phyloP scores from a whole-genome alignment of 257 asterid species.

The Petunia axillaris region DNA sequence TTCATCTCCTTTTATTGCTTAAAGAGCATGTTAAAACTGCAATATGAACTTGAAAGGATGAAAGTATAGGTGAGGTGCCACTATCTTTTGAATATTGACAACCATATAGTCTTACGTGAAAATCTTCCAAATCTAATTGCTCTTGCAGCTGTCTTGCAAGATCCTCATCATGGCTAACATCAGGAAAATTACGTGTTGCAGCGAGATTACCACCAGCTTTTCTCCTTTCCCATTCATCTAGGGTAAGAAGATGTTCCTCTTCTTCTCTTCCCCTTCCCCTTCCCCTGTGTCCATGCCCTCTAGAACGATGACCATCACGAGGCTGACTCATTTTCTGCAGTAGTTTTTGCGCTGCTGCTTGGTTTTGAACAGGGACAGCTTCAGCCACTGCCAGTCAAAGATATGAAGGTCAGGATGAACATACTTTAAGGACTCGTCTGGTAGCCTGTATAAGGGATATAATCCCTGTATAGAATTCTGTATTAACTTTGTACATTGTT shows the following conservation, averaged over 20 bases:
- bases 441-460: too few species aligned
- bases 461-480: too few species aligned
- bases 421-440: not conserved
- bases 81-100: constrained; percentile 11
- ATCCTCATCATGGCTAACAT: constrained; percentile 69
- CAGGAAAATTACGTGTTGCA: constrained; percentile 35
- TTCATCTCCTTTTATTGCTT: not conserved
- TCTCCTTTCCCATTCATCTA: constrained; percentile 88
- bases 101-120: constrained; percentile 48
- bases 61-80: not conserved
- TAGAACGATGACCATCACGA: constrained; percentile 40
- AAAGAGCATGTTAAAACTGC: not conserved
- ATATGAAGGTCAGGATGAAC: constrained; percentile 13
- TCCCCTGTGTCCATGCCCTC: constrained; percentile 62
- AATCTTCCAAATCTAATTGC: constrained; percentile 78
- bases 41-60: constrained; percentile 16
- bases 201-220: constrained; percentile 49
- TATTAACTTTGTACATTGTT: too few species aligned
- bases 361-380: constrained; percentile 80
- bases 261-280: constrained; percentile 47
- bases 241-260: constrained; percentile 59
- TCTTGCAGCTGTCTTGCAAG: constrained; percentile 82
- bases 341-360: constrained; percentile 89
- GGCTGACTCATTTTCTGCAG: constrained; percentile 73
- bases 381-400: constrained; percentile 58